Evolutionary conservation across 441 rosid genomes (phyloP).

Genomic region (Erodium chrysanthum): DNA sequence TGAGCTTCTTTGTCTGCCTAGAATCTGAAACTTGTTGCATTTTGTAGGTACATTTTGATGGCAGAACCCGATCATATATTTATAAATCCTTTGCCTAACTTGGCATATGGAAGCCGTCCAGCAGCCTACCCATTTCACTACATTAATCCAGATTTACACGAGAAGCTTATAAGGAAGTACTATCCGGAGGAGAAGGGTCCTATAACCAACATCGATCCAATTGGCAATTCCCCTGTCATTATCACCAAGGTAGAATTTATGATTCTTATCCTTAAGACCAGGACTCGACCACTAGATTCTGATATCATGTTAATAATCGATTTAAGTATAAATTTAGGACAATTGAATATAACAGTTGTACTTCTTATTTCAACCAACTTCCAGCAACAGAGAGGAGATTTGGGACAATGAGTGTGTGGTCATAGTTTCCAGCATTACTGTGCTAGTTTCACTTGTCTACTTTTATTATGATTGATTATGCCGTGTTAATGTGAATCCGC

Average conservation of each 20-base stretch:
- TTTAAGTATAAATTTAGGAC: neutral
- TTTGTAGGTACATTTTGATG: constrained; percentile 55
- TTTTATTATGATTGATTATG: constrained; percentile 4
- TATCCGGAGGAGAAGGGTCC: constrained; percentile 67
- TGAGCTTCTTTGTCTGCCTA: neutral
- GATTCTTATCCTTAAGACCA: neutral
- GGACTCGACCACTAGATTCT: neutral
- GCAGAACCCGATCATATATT: constrained; percentile 80
- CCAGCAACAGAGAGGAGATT: too few relatives aligned
- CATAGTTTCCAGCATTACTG: too few relatives aligned
- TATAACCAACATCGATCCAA: constrained; percentile 51
- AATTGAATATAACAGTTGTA: neutral
- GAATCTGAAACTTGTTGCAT: constrained; percentile 20
- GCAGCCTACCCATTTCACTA: constrained; percentile 70
- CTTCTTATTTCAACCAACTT: too few relatives aligned
- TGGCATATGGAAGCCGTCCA: constrained; percentile 47
- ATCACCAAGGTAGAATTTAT: constrained; percentile 42
- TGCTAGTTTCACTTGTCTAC: neutral
- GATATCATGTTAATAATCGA: neutral
- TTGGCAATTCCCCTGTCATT: constrained; percentile 73
- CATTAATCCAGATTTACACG: constrained; percentile 47
- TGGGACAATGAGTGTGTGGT: too few relatives aligned
- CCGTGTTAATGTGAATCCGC: constrained; percentile 10
- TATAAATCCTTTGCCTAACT: constrained; percentile 59
- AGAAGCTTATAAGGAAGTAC: constrained; percentile 47